Evolutionary conservation across 225 moss, liverwort and hornwort species (phyloP).

Genomic region (Lunularia cruciata): DNA sequence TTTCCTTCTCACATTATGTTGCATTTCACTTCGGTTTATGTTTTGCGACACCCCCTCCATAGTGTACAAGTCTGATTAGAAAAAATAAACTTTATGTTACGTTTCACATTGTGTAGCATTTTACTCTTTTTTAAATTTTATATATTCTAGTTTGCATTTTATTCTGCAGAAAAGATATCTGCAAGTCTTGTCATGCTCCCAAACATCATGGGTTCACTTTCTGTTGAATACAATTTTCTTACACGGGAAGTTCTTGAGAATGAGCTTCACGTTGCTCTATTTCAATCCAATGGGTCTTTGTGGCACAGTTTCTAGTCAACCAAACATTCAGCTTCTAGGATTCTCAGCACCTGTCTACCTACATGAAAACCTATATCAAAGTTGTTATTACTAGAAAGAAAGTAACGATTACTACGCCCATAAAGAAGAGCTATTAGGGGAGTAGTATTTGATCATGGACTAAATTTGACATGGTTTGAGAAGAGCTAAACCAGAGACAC

Average conservation of each 20-base stretch:
- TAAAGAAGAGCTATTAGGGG: slow-evolving; percentile 25
- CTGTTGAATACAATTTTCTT: background rate
- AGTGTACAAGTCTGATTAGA: too few species aligned
- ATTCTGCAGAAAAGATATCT: too few species aligned
- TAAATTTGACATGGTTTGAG: slow-evolving; percentile 30
- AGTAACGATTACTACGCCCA: slow-evolving; percentile 6
- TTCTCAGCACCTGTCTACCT: slow-evolving; percentile 5
- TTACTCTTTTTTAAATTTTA: too few species aligned
- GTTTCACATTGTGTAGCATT: too few species aligned
- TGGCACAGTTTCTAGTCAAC: slow-evolving; percentile 11
- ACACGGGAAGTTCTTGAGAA: slow-evolving; percentile 10
- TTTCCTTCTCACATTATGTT: too few species aligned
- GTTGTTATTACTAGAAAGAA: slow-evolving; percentile 17
- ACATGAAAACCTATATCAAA: slow-evolving; percentile 10
- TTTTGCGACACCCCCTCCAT: too few species aligned
- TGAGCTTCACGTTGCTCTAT: background rate
- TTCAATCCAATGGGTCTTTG: background rate
- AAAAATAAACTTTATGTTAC: too few species aligned
- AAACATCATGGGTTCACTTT: slow-evolving; percentile 30
- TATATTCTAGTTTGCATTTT: too few species aligned
- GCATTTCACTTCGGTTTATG: too few species aligned
- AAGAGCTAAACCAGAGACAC: slow-evolving; percentile 17
- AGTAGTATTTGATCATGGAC: slow-evolving; percentile 20
- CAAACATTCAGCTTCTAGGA: background rate
- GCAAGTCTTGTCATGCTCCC: slow-evolving; percentile 78